A percentile compares a stretch with the other conserved stretches of the same genome.
Conservation (phyloP, 2,329 filamentous ascomycete genomes). For the Exutisphaerella laricina region DNA sequence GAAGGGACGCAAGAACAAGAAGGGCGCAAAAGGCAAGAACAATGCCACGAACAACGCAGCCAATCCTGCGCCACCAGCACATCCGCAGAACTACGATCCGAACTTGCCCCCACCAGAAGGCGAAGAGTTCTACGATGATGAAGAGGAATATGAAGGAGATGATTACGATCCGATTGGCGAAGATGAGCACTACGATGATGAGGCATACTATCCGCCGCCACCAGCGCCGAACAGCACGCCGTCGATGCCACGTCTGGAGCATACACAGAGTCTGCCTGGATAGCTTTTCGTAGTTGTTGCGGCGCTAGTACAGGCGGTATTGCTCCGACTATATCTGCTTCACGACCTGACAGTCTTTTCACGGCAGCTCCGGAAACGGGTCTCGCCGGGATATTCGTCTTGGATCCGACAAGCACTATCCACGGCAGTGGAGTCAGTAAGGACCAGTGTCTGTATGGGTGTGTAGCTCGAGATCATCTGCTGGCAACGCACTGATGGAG, state of each 20-base stretch:
- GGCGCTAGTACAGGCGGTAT: constrained; percentile 8
- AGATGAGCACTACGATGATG: constrained; percentile 21
- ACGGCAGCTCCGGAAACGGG: not conserved
- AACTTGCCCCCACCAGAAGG: constrained; percentile 27
- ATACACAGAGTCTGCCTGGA: constrained; percentile 6
- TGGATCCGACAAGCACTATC: not conserved
- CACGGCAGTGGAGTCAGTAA: not conserved
- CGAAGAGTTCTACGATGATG: constrained; percentile 32
- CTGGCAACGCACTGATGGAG: not conserved
- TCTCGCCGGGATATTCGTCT: not conserved
- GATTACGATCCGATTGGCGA: constrained; percentile 27
- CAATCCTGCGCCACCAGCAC: constrained; percentile 16
- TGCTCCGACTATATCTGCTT: constrained; percentile 3
- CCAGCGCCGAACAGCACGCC: constrained; percentile 20
- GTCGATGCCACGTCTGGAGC: constrained; percentile 10
- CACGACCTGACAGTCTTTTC: not conserved
- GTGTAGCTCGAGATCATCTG: not conserved
- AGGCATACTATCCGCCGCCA: constrained; percentile 24
- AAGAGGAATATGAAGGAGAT: constrained; percentile 25
- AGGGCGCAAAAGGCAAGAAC: constrained; percentile 56
- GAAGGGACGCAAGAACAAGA: constrained; percentile 85
- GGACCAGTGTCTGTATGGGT: not conserved
- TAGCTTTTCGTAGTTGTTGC: constrained; percentile 20
- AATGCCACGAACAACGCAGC: constrained; percentile 19
- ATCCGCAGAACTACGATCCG: constrained; percentile 27